Percentiles rank a stretch among this genome's conserved stretches.
phyloP scores from a whole-genome alignment of 2,329 filamentous ascomycete genomes.

The Myriangium duriaei region DNA sequence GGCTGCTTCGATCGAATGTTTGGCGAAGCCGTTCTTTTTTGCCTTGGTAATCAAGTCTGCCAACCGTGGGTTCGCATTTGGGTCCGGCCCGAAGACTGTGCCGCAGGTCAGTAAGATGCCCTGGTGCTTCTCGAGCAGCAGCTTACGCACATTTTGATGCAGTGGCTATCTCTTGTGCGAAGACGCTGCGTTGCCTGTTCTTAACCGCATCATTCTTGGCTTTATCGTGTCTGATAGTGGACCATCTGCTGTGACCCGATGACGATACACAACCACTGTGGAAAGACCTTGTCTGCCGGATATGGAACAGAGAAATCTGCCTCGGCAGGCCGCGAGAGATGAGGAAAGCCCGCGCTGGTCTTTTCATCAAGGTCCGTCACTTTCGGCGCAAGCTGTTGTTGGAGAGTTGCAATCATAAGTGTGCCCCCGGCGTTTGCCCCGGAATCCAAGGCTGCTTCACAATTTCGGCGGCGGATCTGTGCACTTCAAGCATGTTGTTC shows the following conservation, averaged over 20 bases:
- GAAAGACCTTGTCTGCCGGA: conserved; percentile 6
- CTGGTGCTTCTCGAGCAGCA: background rate
- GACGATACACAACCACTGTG: conserved; percentile 10
- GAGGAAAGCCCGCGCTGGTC: background rate
- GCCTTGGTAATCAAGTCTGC: conserved; percentile 60
- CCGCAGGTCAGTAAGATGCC: conserved; percentile 9
- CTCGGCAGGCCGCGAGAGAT: background rate
- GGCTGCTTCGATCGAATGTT: conserved; percentile 69
- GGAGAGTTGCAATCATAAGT: no score
- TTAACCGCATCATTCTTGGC: conserved; percentile 73
- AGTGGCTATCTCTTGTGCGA: conserved; percentile 61
- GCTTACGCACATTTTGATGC: conserved; percentile 54
- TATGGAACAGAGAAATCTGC: background rate
- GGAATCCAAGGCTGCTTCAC: no score
- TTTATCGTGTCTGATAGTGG: conserved; percentile 92
- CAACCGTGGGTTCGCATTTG: conserved; percentile 62
- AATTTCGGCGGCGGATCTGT: no score
- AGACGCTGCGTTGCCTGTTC: conserved; percentile 53
- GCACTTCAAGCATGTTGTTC: no score
- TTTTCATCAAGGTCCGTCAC: no score
- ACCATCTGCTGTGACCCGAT: conserved; percentile 86
- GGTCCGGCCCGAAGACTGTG: conserved; percentile 58
- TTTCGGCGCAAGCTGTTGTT: no score
- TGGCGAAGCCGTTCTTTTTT: conserved; percentile 78
- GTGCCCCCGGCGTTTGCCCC: no score